These are phyloP conservation scores for Onygena corvina DNA, from an alignment of 2,329 filamentous ascomycete genomes.

Conservation along the genomic window DNA sequence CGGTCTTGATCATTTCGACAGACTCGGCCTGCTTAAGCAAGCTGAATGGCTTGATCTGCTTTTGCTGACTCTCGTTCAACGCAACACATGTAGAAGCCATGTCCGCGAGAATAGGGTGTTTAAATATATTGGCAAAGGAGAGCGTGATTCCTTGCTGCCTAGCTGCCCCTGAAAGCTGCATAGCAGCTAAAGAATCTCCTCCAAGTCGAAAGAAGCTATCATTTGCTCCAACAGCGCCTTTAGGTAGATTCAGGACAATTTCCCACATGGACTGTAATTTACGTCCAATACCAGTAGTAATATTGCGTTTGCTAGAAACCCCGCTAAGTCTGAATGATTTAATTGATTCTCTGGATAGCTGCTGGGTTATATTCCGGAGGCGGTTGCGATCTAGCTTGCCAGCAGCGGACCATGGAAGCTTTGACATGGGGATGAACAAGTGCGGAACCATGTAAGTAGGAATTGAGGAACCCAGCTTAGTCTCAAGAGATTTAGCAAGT, in stretches of 20 bases:
- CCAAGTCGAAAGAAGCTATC: constrained; percentile 19
- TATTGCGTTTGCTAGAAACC: constrained; percentile 6
- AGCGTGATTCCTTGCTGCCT: constrained; percentile 15
- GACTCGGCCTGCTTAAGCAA: constrained; percentile 16
- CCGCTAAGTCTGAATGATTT: constrained; percentile 11
- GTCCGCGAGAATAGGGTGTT: constrained; percentile 25
- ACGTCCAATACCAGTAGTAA: constrained; percentile 8
- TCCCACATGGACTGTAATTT: constrained; percentile 15
- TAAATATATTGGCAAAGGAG: constrained; percentile 19
- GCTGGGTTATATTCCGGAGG: constrained; percentile 21
- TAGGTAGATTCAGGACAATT: constrained; percentile 8
- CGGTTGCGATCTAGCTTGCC: constrained; percentile 27
- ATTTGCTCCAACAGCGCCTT: constrained; percentile 10
- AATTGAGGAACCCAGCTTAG: constrained; percentile 13
- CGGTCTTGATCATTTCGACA: constrained; percentile 7
- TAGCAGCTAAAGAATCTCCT: constrained; percentile 19
- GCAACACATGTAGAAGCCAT: constrained; percentile 20
- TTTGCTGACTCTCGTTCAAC: background rate
- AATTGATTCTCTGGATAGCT: constrained; percentile 13
- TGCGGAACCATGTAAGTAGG: constrained; percentile 31
- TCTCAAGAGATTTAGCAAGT: constrained; percentile 12
- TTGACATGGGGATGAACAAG: constrained; percentile 26
- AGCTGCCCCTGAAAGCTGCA: constrained; percentile 19
- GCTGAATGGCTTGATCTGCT: constrained; percentile 11
- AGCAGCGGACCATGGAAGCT: constrained; percentile 29